Evolutionary conservation across 345 rosid genomes (phyloP).

Genomic region (Arabidopsis thaliana): DNA sequence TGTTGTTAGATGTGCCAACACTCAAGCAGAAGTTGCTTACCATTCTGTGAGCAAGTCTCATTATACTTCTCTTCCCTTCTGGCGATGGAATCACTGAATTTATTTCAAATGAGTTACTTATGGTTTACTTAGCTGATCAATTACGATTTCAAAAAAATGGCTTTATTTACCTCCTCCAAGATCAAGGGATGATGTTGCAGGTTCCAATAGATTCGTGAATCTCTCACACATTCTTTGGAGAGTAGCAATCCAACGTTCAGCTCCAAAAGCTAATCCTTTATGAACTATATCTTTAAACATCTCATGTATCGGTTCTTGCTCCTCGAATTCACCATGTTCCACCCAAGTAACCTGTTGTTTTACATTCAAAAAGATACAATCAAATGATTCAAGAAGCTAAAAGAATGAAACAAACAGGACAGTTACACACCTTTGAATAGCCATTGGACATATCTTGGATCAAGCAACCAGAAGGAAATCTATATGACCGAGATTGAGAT

Average conservation of each 20-base stretch:
- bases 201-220: constrained; percentile 65
- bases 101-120: constrained; percentile 4
- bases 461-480: constrained; percentile 95
- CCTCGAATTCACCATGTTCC: constrained; percentile 85
- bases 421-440: constrained; percentile 76
- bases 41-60: constrained; percentile 96
- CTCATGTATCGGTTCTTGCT: constrained; percentile 55
- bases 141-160: neutral
- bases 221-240: constrained; percentile 87
- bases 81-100: constrained; percentile 68
- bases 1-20: constrained; percentile 75
- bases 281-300: constrained; percentile 65
- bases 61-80: constrained; percentile 92
- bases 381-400: constrained; percentile 15
- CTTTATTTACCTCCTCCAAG: constrained; percentile 70
- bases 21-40: constrained; percentile 80
- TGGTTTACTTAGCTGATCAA: neutral
- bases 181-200: constrained; percentile 64
- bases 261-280: constrained; percentile 85
- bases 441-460: constrained; percentile 95
- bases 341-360: constrained; percentile 80
- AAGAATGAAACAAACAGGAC: constrained; percentile 2
- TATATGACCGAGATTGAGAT: constrained; percentile 58
- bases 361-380: constrained; percentile 9
- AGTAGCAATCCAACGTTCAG: constrained; percentile 87